phyloP scores from a whole-genome alignment of 2,329 filamentous ascomycete species.

The Aspergillus sp. region DNA sequence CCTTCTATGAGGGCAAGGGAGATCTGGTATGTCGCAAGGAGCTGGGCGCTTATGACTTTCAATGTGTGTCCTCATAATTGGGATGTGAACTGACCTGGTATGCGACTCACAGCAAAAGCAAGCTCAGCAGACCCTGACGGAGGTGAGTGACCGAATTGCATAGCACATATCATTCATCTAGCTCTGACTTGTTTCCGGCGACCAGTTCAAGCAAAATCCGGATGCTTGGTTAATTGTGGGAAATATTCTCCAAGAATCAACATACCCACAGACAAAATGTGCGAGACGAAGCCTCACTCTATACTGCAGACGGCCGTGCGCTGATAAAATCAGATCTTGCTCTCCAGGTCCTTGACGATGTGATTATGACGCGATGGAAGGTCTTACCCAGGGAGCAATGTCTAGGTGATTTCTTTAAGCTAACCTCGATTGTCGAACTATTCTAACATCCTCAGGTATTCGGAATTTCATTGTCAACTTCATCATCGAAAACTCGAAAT shows the following conservation, averaged over 20 bases:
- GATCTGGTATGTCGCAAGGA: constrained; percentile 68
- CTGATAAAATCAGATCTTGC: constrained; percentile 70
- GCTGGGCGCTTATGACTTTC: background rate
- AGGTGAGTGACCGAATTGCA: constrained; percentile 59
- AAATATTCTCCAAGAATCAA: constrained; percentile 90
- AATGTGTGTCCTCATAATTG: background rate
- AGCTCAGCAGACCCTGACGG: constrained; percentile 88
- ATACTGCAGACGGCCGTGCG: constrained; percentile 11
- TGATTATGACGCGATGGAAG: constrained; percentile 99
- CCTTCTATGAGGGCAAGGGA: constrained; percentile 96
- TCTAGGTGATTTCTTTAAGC: constrained; percentile 62
- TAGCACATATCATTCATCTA: background rate
- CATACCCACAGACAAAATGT: constrained; percentile 97
- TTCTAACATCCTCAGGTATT: constrained; percentile 65
- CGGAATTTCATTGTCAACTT: constrained; percentile 99
- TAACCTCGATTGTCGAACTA: background rate
- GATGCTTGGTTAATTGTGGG: constrained; percentile 98
- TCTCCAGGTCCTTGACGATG: constrained; percentile 94
- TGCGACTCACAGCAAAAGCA: constrained; percentile 74
- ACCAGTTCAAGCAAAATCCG: constrained; percentile 96
- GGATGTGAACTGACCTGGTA: background rate
- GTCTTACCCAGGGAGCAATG: constrained; percentile 94
- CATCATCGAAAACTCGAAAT: constrained; percentile 89
- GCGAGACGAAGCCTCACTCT: constrained; percentile 40
- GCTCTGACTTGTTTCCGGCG: constrained; percentile 19